Evolutionary conservation across 345 rosid species (phyloP).

Genomic region (Corymbia maculata): DNA sequence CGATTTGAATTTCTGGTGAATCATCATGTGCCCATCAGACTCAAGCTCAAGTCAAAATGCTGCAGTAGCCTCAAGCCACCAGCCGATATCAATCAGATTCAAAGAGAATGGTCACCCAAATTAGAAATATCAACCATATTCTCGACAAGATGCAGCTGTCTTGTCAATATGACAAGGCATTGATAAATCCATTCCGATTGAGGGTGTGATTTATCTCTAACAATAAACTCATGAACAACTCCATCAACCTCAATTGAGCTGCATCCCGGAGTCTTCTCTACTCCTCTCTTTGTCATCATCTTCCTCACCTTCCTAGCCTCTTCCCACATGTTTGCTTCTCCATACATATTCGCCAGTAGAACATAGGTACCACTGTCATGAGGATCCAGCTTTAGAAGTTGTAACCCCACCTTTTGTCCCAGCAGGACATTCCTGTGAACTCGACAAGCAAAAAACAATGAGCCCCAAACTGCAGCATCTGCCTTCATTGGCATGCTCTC

Average conservation of each 20-base stretch:
- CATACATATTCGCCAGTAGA: constrained; percentile 61
- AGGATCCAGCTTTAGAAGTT: constrained; percentile 78
- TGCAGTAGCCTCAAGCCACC: background rate
- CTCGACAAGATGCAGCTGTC: constrained; percentile 24
- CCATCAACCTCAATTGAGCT: constrained; percentile 71
- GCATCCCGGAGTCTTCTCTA: constrained; percentile 77
- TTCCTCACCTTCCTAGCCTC: constrained; percentile 52
- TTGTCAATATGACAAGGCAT: constrained; percentile 40
- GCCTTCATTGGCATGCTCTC: constrained; percentile 64
- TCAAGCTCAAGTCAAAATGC: background rate
- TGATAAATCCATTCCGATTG: constrained; percentile 34
- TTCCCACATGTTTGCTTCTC: constrained; percentile 71
- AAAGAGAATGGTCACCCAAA: background rate
- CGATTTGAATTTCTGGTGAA: background rate
- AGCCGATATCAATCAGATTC: background rate
- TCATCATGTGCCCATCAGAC: background rate
- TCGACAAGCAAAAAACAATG: constrained; percentile 70
- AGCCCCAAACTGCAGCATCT: constrained; percentile 80
- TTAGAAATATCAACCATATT: background rate
- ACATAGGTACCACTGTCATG: constrained; percentile 76
- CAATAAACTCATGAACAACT: constrained; percentile 49
- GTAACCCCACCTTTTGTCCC: constrained; percentile 68
- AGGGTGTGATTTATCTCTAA: constrained; percentile 60
- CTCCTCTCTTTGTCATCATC: constrained; percentile 61
- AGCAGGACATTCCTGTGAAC: constrained; percentile 46